These are phyloP conservation scores for Keqinozyma sinolaborantium DNA, from an alignment of 1,139 yeast species.

Conservation along the genomic window DNA sequence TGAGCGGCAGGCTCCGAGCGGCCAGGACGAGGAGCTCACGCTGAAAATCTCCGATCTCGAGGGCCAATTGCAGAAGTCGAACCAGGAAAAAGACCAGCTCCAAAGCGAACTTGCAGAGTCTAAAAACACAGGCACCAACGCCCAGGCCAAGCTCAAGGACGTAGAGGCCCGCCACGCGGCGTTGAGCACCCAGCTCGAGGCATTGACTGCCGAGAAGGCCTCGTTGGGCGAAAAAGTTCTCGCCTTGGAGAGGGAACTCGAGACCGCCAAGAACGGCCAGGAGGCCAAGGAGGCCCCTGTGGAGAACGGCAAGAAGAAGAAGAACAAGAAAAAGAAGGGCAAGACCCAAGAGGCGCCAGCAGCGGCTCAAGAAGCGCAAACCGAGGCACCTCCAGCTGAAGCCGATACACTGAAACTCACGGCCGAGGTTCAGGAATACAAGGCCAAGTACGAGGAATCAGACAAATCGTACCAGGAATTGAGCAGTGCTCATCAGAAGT, in stretches of 20 bases:
- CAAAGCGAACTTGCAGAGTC: neutral
- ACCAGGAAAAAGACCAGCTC: neutral
- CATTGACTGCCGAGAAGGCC: neutral
- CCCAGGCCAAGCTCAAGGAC: neutral
- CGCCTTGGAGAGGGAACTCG: neutral
- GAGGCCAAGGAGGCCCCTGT: slow-evolving; percentile 1
- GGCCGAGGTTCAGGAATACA: neutral
- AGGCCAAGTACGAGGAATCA: slow-evolving; percentile 5
- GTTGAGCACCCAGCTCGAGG: neutral
- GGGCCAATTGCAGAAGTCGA: slow-evolving; percentile 1
- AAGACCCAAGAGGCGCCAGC: slow-evolving; percentile 2
- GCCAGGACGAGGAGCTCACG: neutral
- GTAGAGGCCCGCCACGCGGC: neutral
- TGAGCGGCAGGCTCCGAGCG: neutral
- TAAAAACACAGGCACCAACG: neutral
- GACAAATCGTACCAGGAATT: slow-evolving; percentile 16
- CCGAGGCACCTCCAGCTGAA: slow-evolving; percentile 1
- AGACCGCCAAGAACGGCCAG: neutral
- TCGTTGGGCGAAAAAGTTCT: neutral
- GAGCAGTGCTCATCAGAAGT: slow-evolving; percentile 9
- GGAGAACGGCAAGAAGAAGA: slow-evolving; percentile 9
- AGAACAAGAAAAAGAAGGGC: slow-evolving; percentile 11
- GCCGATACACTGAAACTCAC: slow-evolving; percentile 1
- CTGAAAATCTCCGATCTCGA: neutral
- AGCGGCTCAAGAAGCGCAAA: slow-evolving; percentile 1